Base-by-base conservation (phyloP, 1,139 yeast species). In the Blastobotrys buckinghamii region DNA sequence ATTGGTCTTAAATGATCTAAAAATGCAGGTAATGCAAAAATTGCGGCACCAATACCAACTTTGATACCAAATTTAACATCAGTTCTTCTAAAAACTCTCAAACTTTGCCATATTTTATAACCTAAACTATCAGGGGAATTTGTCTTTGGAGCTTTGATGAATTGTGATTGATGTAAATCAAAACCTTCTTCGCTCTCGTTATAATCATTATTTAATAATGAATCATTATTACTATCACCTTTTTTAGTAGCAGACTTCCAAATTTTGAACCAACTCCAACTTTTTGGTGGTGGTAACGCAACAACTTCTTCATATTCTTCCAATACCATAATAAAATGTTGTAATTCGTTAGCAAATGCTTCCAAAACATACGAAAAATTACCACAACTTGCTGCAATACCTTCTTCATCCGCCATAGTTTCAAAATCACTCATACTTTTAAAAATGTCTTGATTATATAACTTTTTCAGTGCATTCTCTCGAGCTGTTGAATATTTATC, bases 381-480 rank as follows among this genome's bases (percentile, higher is more conserved):
- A 2, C 92, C 94, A 68, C 94, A 85, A 49, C 87, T 79, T 0
- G 95, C 95, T 1, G 92, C 85, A 5, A 84, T 84, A 55, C 84
- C 92, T 63, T 86, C 95, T 55, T 82, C 84, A 52, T 81, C 83
- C 0, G 85, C 77, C 51, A 76, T 74, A 44, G 73, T 71, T n/a
- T 69, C 65, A 30, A 55, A 50, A 24, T 57, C 58, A 7, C 51
- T 48, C 9, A 45, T 51, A 24, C 49, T 44, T 26, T 71, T 68
- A 65, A 82, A 82, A 6, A 79, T 68, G 2, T 75, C 77, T 56
- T 82, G 87, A 7, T 71, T 66, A 60, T 85, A 85, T 8, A 86
- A 66, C 51, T 73, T 73, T 27, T 72, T 73, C 48, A 86, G 74
- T 0, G 92, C 79, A 42, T 69, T 68, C 1, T 69, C 68, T 50